phyloP scores from a whole-genome alignment of 2,329 filamentous ascomycete genomes.

The Lecanicillium sp. region DNA sequence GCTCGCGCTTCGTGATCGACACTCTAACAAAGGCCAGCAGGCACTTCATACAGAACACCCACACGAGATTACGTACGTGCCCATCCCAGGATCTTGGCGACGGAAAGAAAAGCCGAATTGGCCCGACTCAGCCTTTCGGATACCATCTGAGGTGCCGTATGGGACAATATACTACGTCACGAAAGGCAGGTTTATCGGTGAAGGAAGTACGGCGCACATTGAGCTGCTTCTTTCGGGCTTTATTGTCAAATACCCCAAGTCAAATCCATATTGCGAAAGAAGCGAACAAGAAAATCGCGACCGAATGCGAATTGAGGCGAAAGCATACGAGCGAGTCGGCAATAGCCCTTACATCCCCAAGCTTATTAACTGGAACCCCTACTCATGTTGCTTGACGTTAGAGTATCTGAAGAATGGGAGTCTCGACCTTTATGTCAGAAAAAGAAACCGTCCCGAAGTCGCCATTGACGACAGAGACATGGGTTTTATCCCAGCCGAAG shows the following conservation, averaged over 20 bases:
- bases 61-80: slow-evolving; percentile 11
- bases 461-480: too few relatives aligned
- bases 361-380: slow-evolving; percentile 15
- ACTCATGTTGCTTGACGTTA: slow-evolving; percentile 16
- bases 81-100: slow-evolving; percentile 14
- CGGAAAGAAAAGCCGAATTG: slow-evolving; percentile 13
- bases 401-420: slow-evolving; percentile 18
- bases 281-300: slow-evolving; percentile 7
- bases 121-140: slow-evolving; percentile 15
- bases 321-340: slow-evolving; percentile 16
- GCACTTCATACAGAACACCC: too few relatives aligned
- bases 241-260: slow-evolving; percentile 15
- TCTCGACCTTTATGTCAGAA: slow-evolving; percentile 14
- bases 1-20: too few relatives aligned
- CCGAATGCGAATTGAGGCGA: slow-evolving; percentile 15
- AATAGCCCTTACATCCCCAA: slow-evolving; percentile 13
- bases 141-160: slow-evolving; percentile 11
- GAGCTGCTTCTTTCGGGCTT: slow-evolving; percentile 15
- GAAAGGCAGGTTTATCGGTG: slow-evolving; percentile 12
- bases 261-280: slow-evolving; percentile 11
- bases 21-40: too few relatives aligned
- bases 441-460: slow-evolving; percentile 7
- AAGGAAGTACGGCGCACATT: slow-evolving; percentile 12
- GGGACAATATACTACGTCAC: slow-evolving; percentile 15
- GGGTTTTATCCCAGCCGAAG: slow-evolving; percentile 9